These are phyloP conservation scores for Parascedosporium putredinis DNA, from an alignment of 2,329 filamentous ascomycete genomes.

Conservation along the genomic window DNA sequence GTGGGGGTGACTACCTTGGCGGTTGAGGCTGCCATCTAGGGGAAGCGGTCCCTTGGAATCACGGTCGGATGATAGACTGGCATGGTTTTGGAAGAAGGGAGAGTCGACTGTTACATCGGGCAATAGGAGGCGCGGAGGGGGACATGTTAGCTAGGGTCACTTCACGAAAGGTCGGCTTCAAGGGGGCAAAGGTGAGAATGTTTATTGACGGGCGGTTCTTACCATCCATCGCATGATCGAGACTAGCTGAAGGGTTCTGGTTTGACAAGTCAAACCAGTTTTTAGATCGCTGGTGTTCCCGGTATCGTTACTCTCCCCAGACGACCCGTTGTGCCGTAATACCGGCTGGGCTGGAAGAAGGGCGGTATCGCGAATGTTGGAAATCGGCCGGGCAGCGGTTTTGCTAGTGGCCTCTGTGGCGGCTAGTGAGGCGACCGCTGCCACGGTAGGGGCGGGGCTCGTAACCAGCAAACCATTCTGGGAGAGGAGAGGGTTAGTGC, in stretches of 20 bases:
- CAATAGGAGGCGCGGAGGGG: too few species aligned
- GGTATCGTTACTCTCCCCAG: constrained; percentile 38
- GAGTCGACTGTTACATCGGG: constrained; percentile 30
- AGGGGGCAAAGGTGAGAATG: not conserved
- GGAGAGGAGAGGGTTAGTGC: not conserved
- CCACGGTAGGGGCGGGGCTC: not conserved
- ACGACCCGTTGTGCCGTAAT: constrained; percentile 26
- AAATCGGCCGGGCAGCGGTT: too few species aligned
- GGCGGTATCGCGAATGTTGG: too few species aligned
- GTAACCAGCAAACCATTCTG: not conserved
- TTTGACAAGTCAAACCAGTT: constrained; percentile 47
- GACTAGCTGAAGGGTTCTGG: constrained; percentile 32
- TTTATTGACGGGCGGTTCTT: constrained; percentile 10
- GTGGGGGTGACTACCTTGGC: constrained; percentile 17
- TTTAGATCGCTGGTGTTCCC: constrained; percentile 33
- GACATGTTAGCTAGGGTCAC: too few species aligned
- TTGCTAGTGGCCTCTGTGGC: not conserved
- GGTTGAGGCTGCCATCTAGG: constrained; percentile 13
- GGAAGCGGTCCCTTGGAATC: constrained; percentile 12
- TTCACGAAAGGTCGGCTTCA: not conserved
- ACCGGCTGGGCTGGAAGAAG: too few species aligned
- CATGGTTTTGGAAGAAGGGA: constrained; percentile 44
- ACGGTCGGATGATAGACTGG: constrained; percentile 41
- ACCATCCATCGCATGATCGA: constrained; percentile 39
- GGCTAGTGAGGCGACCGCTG: not conserved